These are phyloP conservation scores for Penicillium maclennaniae DNA, from an alignment of 495 filamentous ascomycete species.

Conservation along the genomic window DNA sequence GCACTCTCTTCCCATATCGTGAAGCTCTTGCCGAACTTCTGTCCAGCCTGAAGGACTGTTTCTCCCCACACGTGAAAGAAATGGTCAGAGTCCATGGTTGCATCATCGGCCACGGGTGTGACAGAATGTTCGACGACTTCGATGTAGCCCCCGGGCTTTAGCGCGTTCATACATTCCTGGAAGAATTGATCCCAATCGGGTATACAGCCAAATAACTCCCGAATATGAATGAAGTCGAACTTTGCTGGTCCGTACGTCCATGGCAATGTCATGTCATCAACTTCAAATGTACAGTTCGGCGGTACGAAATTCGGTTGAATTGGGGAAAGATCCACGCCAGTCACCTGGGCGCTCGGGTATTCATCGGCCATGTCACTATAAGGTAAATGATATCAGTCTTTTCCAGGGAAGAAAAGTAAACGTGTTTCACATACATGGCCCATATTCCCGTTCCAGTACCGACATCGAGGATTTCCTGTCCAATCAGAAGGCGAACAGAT, in stretches of 20 bases:
- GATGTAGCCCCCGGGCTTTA: slow-evolving; percentile 65
- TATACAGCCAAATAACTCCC: slow-evolving; percentile 55
- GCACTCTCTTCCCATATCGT: slow-evolving; percentile 43
- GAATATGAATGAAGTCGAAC: slow-evolving; percentile 67
- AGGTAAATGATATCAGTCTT: not conserved
- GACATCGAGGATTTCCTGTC: slow-evolving; percentile 46
- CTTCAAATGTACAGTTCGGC: slow-evolving; percentile 51
- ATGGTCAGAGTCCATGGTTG: slow-evolving; percentile 46
- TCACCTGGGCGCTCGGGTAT: slow-evolving; percentile 41
- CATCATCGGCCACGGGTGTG: slow-evolving; percentile 45
- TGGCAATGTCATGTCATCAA: slow-evolving; percentile 52
- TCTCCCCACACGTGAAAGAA: slow-evolving; percentile 50
- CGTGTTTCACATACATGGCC: not conserved
- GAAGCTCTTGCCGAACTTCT: slow-evolving; percentile 47
- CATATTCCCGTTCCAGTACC: slow-evolving; percentile 54
- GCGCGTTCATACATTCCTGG: slow-evolving; percentile 29
- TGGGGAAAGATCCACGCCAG: slow-evolving; percentile 46
- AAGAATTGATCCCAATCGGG: slow-evolving; percentile 54
- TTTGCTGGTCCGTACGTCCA: slow-evolving; percentile 51
- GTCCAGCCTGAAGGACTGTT: slow-evolving; percentile 48
- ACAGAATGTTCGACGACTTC: slow-evolving; percentile 57
- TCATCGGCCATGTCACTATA: slow-evolving; percentile 47
- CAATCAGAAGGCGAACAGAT: not conserved
- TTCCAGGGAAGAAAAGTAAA: not conserved
- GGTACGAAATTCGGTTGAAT: slow-evolving; percentile 42